phyloP scores from a whole-genome alignment of 805 yeast species.

The Lipomyces sp. region DNA sequence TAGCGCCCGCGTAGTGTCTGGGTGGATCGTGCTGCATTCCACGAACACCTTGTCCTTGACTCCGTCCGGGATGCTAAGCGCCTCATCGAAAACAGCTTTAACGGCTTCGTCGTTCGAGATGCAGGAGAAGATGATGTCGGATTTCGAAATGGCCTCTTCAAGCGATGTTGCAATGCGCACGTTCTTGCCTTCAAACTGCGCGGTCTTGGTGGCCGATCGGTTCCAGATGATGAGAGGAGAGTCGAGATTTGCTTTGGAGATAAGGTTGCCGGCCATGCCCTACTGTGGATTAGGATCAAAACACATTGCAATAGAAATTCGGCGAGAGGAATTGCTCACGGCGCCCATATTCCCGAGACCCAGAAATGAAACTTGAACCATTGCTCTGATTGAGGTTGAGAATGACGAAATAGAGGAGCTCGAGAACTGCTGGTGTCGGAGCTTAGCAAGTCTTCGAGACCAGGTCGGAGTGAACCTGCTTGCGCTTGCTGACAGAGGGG shows the following conservation, averaged over 20 bases:
- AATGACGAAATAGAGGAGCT: background rate
- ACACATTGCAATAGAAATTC: background rate
- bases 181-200: conserved; percentile 14
- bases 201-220: conserved; percentile 17
- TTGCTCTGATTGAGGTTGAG: conserved; percentile 2
- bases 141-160: conserved; percentile 24
- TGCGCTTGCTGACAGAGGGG: too few relatives aligned
- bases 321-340: conserved; percentile 10
- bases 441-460: too few relatives aligned
- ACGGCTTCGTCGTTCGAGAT: conserved; percentile 27
- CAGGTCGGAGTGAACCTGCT: too few relatives aligned
- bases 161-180: conserved; percentile 13
- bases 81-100: conserved; percentile 15
- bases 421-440: too few relatives aligned
- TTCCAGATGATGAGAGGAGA: conserved; percentile 28
- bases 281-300: background rate
- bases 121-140: conserved; percentile 30
- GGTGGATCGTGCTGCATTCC: conserved; percentile 35
- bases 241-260: conserved; percentile 23
- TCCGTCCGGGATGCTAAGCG: conserved; percentile 19
- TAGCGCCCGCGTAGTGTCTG: conserved; percentile 31
- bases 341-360: conserved; percentile 29
- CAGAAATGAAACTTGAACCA: conserved; percentile 26
- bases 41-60: conserved; percentile 31
- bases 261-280: conserved; percentile 29